Evolutionary conservation across 176 grass and related monocot species (phyloP).

Genomic region (Lolium multiflorum): DNA sequence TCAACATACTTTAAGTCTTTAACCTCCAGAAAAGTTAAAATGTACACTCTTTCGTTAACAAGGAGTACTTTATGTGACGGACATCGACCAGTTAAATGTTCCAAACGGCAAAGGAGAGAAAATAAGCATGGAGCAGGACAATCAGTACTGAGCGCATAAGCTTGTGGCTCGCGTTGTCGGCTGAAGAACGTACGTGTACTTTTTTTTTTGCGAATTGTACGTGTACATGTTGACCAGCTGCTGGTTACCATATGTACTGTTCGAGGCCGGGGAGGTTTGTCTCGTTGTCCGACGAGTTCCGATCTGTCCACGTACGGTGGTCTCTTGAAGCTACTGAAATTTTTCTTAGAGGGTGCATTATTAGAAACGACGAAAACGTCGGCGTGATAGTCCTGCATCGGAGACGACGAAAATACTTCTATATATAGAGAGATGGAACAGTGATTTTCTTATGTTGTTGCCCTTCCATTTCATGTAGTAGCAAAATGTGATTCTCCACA

Average conservation of each 20-base stretch:
- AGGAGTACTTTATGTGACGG: too few species aligned
- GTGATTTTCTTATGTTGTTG: neutral
- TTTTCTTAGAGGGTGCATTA: neutral
- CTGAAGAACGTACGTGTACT: neutral
- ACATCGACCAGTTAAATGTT: too few species aligned
- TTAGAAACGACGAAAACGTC: neutral
- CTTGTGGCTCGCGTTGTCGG: neutral
- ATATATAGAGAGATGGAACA: neutral
- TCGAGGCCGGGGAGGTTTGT: too few species aligned
- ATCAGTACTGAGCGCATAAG: neutral
- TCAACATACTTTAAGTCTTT: too few species aligned
- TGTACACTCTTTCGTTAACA: too few species aligned
- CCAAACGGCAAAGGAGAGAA: too few species aligned
- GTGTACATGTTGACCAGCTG: neutral
- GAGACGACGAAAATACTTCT: neutral
- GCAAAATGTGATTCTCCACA: too few species aligned
- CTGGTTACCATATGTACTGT: neutral
- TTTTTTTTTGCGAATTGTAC: neutral
- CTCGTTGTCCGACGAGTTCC: too few species aligned
- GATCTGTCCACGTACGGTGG: too few species aligned
- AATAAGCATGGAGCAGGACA: neutral
- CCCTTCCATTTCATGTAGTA: neutral
- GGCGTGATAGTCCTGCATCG: neutral
- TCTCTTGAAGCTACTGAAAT: neutral
- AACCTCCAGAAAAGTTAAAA: too few species aligned